A percentile compares a stretch with the other conserved stretches of the same genome.
phyloP scores from a whole-genome alignment of 129 eudicot genomes.

The Logfia minima region DNA sequence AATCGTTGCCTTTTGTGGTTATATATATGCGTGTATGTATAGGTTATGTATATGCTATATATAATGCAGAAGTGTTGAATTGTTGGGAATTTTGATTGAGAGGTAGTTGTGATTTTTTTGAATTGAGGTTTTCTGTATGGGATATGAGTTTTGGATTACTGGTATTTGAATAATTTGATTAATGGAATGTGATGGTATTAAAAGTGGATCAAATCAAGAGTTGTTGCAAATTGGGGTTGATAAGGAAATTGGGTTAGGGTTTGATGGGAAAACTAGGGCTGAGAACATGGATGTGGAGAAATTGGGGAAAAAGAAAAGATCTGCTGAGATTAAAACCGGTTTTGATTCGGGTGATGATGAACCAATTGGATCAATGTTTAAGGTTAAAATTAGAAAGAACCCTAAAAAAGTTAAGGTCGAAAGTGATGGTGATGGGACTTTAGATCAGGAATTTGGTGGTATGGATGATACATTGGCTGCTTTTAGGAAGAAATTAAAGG shows the following conservation, averaged over 20 bases:
- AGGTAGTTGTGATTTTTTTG: constrained; percentile 25
- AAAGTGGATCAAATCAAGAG: constrained; percentile 32
- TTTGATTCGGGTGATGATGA: constrained; percentile 74
- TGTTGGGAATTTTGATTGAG: constrained; percentile 29
- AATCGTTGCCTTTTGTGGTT: constrained; percentile 18
- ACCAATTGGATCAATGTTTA: constrained; percentile 74
- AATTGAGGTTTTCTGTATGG: constrained; percentile 30
- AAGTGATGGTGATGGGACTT: constrained; percentile 34
- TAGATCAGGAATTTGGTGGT: constrained; percentile 62
- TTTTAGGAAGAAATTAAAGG: constrained; percentile 84
- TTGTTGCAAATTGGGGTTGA: constrained; percentile 38
- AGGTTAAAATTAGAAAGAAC: constrained; percentile 55
- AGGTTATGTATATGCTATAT: constrained; percentile 19
- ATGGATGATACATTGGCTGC: constrained; percentile 91
- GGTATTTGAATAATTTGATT: neutral
- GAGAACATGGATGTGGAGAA: constrained; percentile 65
- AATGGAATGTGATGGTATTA: constrained; percentile 53
- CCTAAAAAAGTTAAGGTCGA: constrained; percentile 67
- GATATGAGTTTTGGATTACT: constrained; percentile 29
- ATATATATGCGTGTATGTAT: neutral
- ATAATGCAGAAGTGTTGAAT: constrained; percentile 39
- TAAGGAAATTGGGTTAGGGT: constrained; percentile 50
- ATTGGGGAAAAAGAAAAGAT: constrained; percentile 51
- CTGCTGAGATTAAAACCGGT: constrained; percentile 28
- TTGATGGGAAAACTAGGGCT: constrained; percentile 54